Evolutionary conservation across 768 basidiomycete genomes (phyloP).

Genomic region (Phylloporus scabripes): DNA sequence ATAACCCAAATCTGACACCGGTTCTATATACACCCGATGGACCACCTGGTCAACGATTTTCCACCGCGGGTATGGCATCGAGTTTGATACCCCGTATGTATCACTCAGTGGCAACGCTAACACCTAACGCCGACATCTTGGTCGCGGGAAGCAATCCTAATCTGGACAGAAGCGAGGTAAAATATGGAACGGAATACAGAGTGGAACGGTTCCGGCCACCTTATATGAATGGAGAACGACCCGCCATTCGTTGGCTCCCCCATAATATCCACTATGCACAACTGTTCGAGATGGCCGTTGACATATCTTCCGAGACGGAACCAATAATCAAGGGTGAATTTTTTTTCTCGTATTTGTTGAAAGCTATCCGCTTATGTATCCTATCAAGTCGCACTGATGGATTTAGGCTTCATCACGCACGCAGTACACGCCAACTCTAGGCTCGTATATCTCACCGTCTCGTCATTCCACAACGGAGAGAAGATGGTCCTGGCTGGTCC

Average conservation of each 20-base stretch:
- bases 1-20: slow-evolving; percentile 61
- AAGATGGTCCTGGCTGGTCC: slow-evolving; percentile 59
- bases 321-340: slow-evolving; percentile 47
- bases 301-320: slow-evolving; percentile 34
- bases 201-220: slow-evolving; percentile 84
- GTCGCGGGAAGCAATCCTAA: slow-evolving; percentile 84
- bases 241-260: slow-evolving; percentile 37
- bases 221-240: slow-evolving; percentile 64
- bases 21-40: slow-evolving; percentile 63
- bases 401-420: slow-evolving; percentile 78
- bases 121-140: slow-evolving; percentile 66
- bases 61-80: slow-evolving; percentile 48
- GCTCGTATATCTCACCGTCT: slow-evolving; percentile 57
- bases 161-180: slow-evolving; percentile 63
- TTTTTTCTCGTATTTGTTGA: not conserved
- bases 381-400: slow-evolving; percentile 63
- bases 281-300: slow-evolving; percentile 42
- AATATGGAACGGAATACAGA: slow-evolving; percentile 82
- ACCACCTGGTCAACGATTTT: slow-evolving; percentile 53
- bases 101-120: slow-evolving; percentile 78
- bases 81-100: slow-evolving; percentile 72
- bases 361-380: slow-evolving; percentile 5
- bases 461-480: slow-evolving; percentile 37
- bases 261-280: slow-evolving; percentile 42
- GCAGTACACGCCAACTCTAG: slow-evolving; percentile 71